A percentile compares a stretch with the other conserved stretches of the same genome.
Evolutionary conservation across 331 rosid genomes (phyloP).

Genomic region (Rhamnella rubrinervis): DNA sequence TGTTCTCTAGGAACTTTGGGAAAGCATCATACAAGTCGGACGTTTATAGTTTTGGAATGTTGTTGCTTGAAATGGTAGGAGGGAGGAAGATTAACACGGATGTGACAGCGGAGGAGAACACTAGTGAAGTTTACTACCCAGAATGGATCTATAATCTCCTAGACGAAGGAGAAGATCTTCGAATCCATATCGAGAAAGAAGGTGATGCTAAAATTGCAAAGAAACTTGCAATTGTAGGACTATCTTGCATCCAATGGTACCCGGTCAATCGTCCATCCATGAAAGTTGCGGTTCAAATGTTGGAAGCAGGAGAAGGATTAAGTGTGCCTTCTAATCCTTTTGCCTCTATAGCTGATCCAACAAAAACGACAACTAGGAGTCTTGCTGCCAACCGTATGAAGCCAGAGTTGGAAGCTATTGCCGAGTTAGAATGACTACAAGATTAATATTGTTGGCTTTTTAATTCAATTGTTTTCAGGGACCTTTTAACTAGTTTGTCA

Average conservation of each 20-base stretch:
- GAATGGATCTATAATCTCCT: background rate
- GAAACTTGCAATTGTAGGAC: constrained; percentile 24
- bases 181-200: background rate
- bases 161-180: background rate
- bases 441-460: no score
- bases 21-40: background rate
- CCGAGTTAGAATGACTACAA: background rate
- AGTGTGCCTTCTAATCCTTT: constrained; percentile 35
- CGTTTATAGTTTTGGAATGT: background rate
- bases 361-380: background rate
- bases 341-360: background rate
- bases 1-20: background rate
- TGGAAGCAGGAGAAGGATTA: constrained; percentile 22
- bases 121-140: background rate
- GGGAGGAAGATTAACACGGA: background rate
- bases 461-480: no score
- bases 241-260: constrained; percentile 41
- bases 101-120: background rate
- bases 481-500: no score
- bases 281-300: constrained; percentile 13
- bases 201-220: background rate
- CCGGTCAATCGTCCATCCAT: constrained; percentile 36
- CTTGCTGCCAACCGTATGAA: background rate
- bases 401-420: background rate
- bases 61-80: background rate